Evolutionary conservation across 1,284 basidiomycete species (phyloP).

Genomic region (Ustilago sp.): DNA sequence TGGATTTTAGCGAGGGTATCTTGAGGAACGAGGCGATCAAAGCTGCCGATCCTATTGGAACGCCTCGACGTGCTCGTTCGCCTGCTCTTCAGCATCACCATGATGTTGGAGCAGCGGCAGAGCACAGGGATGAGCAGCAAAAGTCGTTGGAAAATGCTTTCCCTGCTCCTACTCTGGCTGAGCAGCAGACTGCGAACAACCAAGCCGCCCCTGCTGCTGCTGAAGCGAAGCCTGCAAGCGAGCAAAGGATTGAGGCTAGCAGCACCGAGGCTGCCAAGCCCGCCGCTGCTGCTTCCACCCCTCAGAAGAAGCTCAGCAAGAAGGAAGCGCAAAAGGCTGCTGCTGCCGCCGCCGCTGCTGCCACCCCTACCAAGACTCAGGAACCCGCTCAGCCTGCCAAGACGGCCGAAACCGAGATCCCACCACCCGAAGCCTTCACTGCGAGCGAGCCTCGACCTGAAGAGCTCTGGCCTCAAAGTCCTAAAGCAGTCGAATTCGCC

Average conservation of each 20-base stretch:
- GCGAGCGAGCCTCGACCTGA: slow-evolving; percentile 52
- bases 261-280: slow-evolving; percentile 4
- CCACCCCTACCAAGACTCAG: slow-evolving; percentile 12
- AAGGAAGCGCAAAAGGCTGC: slow-evolving; percentile 36
- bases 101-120: slow-evolving; percentile 12
- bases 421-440: slow-evolving; percentile 33
- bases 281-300: slow-evolving; percentile 11
- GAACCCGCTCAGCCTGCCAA: slow-evolving; percentile 16
- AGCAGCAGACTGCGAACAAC: neutral
- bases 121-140: slow-evolving; percentile 37
- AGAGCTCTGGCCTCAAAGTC: slow-evolving; percentile 61
- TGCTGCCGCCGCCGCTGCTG: slow-evolving; percentile 16
- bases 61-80: slow-evolving; percentile 46
- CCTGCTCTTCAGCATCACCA: slow-evolving; percentile 43
- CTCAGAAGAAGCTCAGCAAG: slow-evolving; percentile 33
- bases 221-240: slow-evolving; percentile 3
- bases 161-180: slow-evolving; percentile 24
- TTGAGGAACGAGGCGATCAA: slow-evolving; percentile 41
- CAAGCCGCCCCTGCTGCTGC: neutral
- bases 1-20: slow-evolving; percentile 39
- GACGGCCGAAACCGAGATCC: slow-evolving; percentile 20
- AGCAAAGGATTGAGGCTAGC: slow-evolving; percentile 3
- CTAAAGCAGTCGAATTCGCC: slow-evolving; percentile 63
- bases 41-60: slow-evolving; percentile 48
- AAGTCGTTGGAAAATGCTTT: slow-evolving; percentile 45